Evolutionary conservation across 306 rosid genomes (phyloP).

Genomic region (Acacia melanoxylon): DNA sequence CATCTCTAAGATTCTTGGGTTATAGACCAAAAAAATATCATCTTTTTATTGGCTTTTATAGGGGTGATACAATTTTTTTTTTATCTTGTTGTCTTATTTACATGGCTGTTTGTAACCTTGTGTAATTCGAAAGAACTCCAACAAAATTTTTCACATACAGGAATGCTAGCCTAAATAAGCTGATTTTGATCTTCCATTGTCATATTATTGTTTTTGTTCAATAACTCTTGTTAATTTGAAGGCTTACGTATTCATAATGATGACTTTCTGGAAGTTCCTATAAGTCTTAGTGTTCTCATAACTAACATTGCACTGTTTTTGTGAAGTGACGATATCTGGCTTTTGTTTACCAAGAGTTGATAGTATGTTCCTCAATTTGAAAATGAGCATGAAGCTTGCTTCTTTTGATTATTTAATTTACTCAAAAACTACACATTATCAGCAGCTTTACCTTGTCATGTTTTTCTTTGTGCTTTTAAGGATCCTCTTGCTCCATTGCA

Average conservation of each 20-base stretch:
- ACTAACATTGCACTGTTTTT: not conserved
- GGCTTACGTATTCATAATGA: not conserved
- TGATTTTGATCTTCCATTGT: not conserved
- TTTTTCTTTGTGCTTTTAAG: constrained; percentile 53
- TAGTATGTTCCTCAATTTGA: not conserved
- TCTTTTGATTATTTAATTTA: not conserved
- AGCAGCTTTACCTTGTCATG: constrained; percentile 23
- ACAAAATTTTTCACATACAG: no score
- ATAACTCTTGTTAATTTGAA: not conserved
- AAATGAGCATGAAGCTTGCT: constrained; percentile 1
- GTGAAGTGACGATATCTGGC: not conserved
- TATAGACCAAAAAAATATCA: not conserved
- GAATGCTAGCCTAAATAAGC: no score
- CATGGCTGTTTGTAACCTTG: no score
- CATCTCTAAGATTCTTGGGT: not conserved
- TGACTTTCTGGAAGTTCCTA: not conserved
- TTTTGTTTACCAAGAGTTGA: constrained; percentile 1
- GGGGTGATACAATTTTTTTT: no score
- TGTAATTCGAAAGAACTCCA: no score
- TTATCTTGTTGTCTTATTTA: no score
- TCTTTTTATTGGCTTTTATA: not conserved
- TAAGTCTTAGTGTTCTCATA: not conserved
- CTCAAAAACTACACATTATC: not conserved
- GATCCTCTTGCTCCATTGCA: constrained; percentile 82
- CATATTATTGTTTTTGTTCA: not conserved